These are phyloP conservation scores for Canavalia gladiata DNA, from an alignment of 306 rosid species.

Conservation along the genomic window DNA sequence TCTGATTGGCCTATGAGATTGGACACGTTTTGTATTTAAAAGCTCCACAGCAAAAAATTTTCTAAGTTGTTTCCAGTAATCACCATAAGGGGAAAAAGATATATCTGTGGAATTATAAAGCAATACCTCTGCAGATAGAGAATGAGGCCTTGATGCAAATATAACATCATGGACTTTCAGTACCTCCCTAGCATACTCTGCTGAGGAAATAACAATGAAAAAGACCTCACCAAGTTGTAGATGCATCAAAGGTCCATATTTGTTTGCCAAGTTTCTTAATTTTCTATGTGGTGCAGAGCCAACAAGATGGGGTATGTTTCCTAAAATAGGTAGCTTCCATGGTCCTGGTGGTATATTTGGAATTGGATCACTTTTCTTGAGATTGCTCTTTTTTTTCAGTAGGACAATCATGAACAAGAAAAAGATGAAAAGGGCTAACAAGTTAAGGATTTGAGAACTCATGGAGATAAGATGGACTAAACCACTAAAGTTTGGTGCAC, in stretches of 20 bases:
- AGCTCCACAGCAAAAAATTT: slow-evolving; percentile 42
- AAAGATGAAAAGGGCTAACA: not conserved
- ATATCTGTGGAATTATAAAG: not conserved
- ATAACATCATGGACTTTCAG: slow-evolving; percentile 44
- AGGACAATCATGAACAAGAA: not conserved
- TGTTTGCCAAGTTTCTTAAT: slow-evolving; percentile 17
- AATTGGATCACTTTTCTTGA: not conserved
- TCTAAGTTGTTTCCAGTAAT: slow-evolving; percentile 50
- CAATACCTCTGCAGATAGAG: not conserved
- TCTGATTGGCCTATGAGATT: not conserved
- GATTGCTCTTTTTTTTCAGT: not conserved
- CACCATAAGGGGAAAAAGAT: slow-evolving; percentile 36
- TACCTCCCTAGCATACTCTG: slow-evolving; percentile 48
- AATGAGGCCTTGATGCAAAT: slow-evolving; percentile 49
- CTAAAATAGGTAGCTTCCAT: slow-evolving; percentile 34
- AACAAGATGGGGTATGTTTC: slow-evolving; percentile 41
- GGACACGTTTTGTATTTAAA: slow-evolving; percentile 30
- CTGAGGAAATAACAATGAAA: slow-evolving; percentile 40
- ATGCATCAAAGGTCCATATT: slow-evolving; percentile 53
- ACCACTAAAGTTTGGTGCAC: too few relatives aligned
- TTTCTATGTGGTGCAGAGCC: slow-evolving; percentile 14
- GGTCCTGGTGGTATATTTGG: slow-evolving; percentile 36
- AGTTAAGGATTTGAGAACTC: not conserved
- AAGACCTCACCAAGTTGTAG: slow-evolving; percentile 45
- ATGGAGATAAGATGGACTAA: too few relatives aligned